Evolutionary conservation across 352 stramenopile genomes (phyloP).

Genomic region (Lagenidium sp.): DNA sequence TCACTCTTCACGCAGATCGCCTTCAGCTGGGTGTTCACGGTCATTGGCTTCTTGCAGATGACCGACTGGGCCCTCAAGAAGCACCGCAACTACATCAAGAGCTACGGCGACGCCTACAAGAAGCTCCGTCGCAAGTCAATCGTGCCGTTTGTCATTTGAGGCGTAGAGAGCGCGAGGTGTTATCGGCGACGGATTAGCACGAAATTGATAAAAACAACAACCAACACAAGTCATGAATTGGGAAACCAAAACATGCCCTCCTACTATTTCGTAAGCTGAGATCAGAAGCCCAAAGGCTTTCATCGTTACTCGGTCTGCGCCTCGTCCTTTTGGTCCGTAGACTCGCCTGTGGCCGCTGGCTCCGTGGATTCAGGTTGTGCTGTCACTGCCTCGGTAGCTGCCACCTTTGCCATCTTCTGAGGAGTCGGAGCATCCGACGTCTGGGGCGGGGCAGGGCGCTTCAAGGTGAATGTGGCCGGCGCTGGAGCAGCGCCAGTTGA

Average conservation of each 20-base stretch:
- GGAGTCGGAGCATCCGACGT: neutral
- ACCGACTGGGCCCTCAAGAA: constrained; percentile 87
- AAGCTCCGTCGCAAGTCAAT: constrained; percentile 81
- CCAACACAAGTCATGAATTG: too few species aligned
- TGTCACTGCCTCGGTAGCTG: neutral
- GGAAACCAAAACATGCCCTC: too few species aligned
- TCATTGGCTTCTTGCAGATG: constrained; percentile 85
- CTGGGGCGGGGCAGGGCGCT: constrained; percentile 6
- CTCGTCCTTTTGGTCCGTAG: too few species aligned
- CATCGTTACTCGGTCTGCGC: too few species aligned
- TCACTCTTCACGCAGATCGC: constrained; percentile 80
- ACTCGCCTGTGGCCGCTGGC: too few species aligned
- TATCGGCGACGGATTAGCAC: too few species aligned
- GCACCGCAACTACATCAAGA: constrained; percentile 83
- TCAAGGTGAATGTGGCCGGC: constrained; percentile 2
- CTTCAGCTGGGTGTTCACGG: constrained; percentile 79
- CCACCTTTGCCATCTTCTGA: neutral
- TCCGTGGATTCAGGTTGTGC: too few species aligned
- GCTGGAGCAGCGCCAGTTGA: neutral
- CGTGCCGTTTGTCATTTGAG: constrained; percentile 75
- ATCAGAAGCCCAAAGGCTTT: too few species aligned
- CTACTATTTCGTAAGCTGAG: too few species aligned
- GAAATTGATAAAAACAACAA: too few species aligned
- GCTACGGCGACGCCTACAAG: constrained; percentile 82
- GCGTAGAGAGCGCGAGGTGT: too few species aligned